A percentile compares a stretch with the other conserved stretches of the same genome.
These are phyloP conservation scores for Rasamsonia emersonii DNA, from an alignment of 2,329 filamentous ascomycete species.

Conservation along the genomic window DNA sequence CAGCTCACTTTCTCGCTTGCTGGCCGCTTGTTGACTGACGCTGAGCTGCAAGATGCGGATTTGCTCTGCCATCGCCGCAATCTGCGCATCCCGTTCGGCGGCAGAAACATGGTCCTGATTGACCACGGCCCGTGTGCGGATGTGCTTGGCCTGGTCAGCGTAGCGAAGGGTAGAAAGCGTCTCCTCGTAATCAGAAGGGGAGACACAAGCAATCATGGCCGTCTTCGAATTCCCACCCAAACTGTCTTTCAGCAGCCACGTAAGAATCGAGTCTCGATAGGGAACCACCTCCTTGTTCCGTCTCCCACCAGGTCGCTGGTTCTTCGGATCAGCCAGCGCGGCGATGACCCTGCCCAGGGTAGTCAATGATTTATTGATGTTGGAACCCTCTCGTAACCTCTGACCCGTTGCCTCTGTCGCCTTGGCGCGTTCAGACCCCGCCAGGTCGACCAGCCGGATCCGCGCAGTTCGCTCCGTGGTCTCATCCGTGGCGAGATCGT, in stretches of 20 bases:
- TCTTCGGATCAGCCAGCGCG: constrained; percentile 68
- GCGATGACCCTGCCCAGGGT: constrained; percentile 94
- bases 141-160: constrained; percentile 94
- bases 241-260: constrained; percentile 89
- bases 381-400: constrained; percentile 84
- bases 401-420: constrained; percentile 90
- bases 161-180: constrained; percentile 93
- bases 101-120: constrained; percentile 92
- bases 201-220: constrained; percentile 97
- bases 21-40: constrained; percentile 55
- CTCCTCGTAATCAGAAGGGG: constrained; percentile 92
- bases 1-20: constrained; percentile 63
- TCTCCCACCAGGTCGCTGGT: constrained; percentile 44
- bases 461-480: constrained; percentile 90
- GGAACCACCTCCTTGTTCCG: constrained; percentile 72
- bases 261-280: constrained; percentile 79
- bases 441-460: constrained; percentile 89
- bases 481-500: constrained; percentile 94
- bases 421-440: constrained; percentile 90
- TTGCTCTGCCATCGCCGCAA: constrained; percentile 88
- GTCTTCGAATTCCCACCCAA: constrained; percentile 96
- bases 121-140: constrained; percentile 86
- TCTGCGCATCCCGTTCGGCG: constrained; percentile 89
- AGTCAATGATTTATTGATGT: constrained; percentile 98
- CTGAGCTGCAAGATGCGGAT: constrained; percentile 78